Conservation (phyloP, 177 flowering plant species). For the Vitis hybrid region DNA sequence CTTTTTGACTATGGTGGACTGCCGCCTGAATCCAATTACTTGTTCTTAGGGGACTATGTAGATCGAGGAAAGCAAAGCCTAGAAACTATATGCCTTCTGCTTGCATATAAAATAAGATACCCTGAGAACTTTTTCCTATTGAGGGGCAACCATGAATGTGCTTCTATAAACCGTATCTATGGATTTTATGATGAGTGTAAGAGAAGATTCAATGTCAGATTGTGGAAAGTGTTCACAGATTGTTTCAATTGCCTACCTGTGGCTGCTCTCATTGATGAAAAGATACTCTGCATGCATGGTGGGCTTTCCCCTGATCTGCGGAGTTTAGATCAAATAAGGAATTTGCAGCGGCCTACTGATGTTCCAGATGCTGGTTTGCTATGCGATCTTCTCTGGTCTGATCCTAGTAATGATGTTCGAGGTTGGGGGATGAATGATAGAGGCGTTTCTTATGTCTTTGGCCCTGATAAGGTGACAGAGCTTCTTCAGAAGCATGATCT, state of each 20-base stretch:
- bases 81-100: conserved; percentile 80
- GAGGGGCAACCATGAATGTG: conserved; percentile 82
- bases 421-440: conserved; percentile 79
- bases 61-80: conserved; percentile 81
- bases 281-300: conserved; percentile 79
- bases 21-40: conserved; percentile 67
- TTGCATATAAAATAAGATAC: conserved; percentile 73
- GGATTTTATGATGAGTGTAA: conserved; percentile 81
- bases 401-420: conserved; percentile 58
- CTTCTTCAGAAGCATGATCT: conserved; percentile 60
- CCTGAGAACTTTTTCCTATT: conserved; percentile 72
- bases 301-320: conserved; percentile 74
- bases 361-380: conserved; percentile 75
- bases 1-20: conserved; percentile 76
- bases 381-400: conserved; percentile 84
- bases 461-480: conserved; percentile 56
- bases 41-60: conserved; percentile 80
- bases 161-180: conserved; percentile 65
- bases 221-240: conserved; percentile 67
- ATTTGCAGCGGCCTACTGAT: conserved; percentile 61
- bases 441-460: conserved; percentile 76
- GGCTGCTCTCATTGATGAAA: conserved; percentile 75
- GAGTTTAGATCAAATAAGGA: conserved; percentile 58
- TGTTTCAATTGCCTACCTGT: conserved; percentile 79
- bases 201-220: conserved; percentile 58